Conservation (phyloP, 1,139 yeast genomes). For the Pichia sp. region DNA sequence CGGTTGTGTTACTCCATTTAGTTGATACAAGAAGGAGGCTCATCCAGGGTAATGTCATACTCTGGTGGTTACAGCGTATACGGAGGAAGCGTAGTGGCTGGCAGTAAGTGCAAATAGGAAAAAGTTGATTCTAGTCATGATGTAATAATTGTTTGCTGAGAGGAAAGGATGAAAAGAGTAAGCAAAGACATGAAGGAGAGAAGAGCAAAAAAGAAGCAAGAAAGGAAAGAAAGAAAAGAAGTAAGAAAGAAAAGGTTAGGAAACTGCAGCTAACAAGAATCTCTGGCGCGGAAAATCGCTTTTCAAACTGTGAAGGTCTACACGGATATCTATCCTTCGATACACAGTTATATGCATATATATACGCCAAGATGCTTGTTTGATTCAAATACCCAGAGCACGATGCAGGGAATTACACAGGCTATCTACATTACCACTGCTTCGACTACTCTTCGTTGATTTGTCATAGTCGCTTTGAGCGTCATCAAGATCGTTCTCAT, state of each 20-base stretch:
- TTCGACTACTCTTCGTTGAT: background rate
- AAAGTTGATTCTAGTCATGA: background rate
- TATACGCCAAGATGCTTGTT: background rate
- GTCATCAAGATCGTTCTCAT: constrained; percentile 13
- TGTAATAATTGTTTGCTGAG: background rate
- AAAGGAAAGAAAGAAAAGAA: background rate
- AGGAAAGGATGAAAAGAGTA: background rate
- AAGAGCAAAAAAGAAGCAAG: background rate
- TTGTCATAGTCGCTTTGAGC: background rate
- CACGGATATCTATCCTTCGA: background rate
- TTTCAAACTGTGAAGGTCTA: background rate
- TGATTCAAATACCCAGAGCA: background rate
- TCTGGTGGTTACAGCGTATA: background rate
- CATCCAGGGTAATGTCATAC: background rate
- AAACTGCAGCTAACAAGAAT: background rate
- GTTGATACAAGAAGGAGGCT: background rate
- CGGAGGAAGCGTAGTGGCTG: background rate
- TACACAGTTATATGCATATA: background rate
- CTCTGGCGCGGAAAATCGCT: background rate
- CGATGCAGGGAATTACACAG: background rate
- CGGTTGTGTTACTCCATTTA: background rate
- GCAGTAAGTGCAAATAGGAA: background rate
- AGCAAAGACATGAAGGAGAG: background rate
- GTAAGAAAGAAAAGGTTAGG: background rate
- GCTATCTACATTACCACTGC: background rate